Conservation (phyloP, 306 rosid species). For the Dryas alaskensis region DNA sequence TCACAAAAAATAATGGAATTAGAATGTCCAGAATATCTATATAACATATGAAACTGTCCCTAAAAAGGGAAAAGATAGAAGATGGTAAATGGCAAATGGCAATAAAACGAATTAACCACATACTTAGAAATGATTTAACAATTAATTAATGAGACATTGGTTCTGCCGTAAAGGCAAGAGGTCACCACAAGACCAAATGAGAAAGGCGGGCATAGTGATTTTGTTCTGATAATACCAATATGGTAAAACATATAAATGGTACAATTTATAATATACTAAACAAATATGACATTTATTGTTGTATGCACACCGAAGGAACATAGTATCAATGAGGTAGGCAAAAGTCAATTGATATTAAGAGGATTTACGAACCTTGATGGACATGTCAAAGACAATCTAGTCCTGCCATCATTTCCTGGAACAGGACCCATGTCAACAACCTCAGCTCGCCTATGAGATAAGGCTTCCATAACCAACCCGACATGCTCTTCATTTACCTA, state of each 20-base stretch:
- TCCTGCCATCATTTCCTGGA: constrained; percentile 77
- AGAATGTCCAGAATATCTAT: too few species aligned
- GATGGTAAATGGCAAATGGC: not conserved
- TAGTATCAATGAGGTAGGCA: not conserved
- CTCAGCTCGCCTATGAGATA: constrained; percentile 93
- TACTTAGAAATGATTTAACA: not conserved
- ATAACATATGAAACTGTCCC: not conserved
- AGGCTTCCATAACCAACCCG: constrained; percentile 93
- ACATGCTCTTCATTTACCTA: constrained; percentile 97
- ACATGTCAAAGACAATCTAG: constrained; percentile 79
- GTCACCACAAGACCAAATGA: not conserved
- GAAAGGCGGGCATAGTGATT: not conserved
- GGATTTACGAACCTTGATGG: constrained; percentile 68
- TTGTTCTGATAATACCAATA: not conserved
- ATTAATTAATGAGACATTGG: not conserved
- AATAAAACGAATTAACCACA: not conserved
- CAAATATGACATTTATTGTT: not conserved
- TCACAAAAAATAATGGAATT: not conserved
- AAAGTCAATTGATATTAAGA: constrained; percentile 10
- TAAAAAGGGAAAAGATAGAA: not conserved
- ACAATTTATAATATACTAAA: not conserved
- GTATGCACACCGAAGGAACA: not conserved
- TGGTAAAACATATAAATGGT: not conserved
- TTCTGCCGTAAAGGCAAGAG: not conserved
- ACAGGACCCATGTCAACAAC: constrained; percentile 95